Conservation (phyloP, 2,329 filamentous ascomycete genomes). For the Colletotrichum sp. region DNA sequence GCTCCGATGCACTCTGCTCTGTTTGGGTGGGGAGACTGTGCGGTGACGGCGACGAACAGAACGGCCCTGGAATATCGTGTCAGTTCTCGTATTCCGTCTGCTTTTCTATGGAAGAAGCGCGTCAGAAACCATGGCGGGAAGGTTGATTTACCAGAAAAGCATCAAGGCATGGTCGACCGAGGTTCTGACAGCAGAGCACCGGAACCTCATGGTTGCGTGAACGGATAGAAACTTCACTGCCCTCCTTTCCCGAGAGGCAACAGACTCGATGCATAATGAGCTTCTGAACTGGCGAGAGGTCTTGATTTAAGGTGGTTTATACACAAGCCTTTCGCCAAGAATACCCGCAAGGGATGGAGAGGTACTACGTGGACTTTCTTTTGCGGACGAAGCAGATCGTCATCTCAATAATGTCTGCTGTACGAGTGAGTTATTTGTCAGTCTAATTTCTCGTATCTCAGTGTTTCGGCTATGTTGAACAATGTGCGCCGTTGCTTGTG, state of each 20-base stretch:
- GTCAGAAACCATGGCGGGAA: neutral
- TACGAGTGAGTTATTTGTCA: fast-evolving
- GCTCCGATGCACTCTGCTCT: neutral
- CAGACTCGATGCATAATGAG: neutral
- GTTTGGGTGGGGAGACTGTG: neutral
- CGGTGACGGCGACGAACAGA: neutral
- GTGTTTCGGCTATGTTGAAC: fast-evolving
- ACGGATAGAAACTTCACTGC: neutral
- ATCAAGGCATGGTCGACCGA: fast-evolving
- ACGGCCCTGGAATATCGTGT: neutral
- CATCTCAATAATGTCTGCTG: neutral
- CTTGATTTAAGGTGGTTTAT: fast-evolving
- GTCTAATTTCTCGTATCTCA: neutral
- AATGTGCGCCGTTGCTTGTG: neutral
- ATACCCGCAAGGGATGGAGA: neutral
- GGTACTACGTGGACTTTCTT: neutral
- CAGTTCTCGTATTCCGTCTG: fast-evolving
- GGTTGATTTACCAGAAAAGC: neutral
- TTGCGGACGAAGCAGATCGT: neutral
- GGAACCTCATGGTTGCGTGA: neutral
- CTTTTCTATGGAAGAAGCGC: neutral
- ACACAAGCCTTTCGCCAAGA: fast-evolving
- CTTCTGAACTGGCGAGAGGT: fast-evolving
- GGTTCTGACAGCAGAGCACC: neutral
- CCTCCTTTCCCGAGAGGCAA: fast-evolving